Evolutionary conservation across 345 rosid species (phyloP), one percentile per base, ranked within the genome.

Genomic region (Populus euphratica): DNA sequence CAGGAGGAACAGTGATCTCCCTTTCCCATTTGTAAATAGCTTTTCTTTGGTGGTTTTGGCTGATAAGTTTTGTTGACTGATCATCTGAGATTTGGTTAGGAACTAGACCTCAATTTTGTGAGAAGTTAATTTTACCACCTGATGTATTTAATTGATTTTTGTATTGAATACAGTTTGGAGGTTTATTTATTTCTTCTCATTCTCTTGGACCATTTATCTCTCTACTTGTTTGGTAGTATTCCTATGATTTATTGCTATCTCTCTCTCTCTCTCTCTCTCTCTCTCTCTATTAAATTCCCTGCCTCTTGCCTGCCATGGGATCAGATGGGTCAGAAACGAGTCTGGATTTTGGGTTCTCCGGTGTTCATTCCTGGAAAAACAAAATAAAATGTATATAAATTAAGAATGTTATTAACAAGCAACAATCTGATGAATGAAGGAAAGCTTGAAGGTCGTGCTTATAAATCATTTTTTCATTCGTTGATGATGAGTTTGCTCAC

Each of bases 11-110:
- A 17, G 14, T 10, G 8, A 0, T 3, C 2, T 21, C 43, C 36
- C 52, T 23, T 17, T 0, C 65, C 77, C 73, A 11, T 66, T 44
- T 81, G 83, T 81, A 72, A 76, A 76, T 81, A 71, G 54, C 7
- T 39, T 43, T 27, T 69, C 14, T 59, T 8, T 29, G 56, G 36
- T 17, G 76, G 29, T 64, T 31, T 70, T 78, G 76, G 65, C 72
- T 71, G 72, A 23, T 78, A 52, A 25, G 14, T 65, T 78, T 49
- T 41, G 64, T 38, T 56, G 68, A 54, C 18, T 23, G 54, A 27
- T 20, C 39, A 69, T 38, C 11, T n/a, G 81, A 68, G 73, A 68
- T 67, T 66, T 73, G 73, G 25, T 56, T 41, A 25, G 43, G 33
- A 67, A 73, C n/a, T 65, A 65, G 44, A 61, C 72, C 77, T 68